Evolutionary conservation across 179 eudicot species (phyloP), one percentile per base, ranked within the genome.

Genomic region (Amaranthus tricolor): DNA sequence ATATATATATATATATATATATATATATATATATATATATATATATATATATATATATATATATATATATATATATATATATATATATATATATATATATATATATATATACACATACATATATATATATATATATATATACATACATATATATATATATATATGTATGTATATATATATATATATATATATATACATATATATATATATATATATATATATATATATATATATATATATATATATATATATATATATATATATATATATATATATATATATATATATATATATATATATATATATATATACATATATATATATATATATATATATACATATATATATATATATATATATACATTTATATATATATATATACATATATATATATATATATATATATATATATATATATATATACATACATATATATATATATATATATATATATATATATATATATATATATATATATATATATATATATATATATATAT

Each of bases 181-280:
- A 58, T 6, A 58, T 6, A 58, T n/a, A 58, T 6, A 58, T n/a
- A 58, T n/a, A 58, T 21, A 58, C 62, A 58, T 21, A 58, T 21
- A 58, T 21, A 58, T 21, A 58, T 14, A 58, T 58, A 58, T 58
- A 58, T 58, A 14, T 58, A 14, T 58, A 58, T 58, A 58, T 58
- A 58, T 58, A 58, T 58, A 58, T 13, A 58, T n/a, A 58, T 58
- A 58, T 58, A 58, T 58, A 58, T n/a, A 58, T 58, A 58, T 58
- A 58, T 58, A 58, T 13, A 58, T 58, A 58, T 58, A 58, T 58
- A 57, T 15, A 58, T n/a, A 58, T 58, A 58, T n/a, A 58, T 58
- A 58, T n/a, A 58, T 58, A 58, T 58, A 58, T 58, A 58, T 58
- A 58, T 58, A 58, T 58, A 58, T 58, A 58, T 58, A 58, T 58